phyloP scores from a whole-genome alignment of 768 basidiomycete genomes.

The Kondoa malvinella region DNA sequence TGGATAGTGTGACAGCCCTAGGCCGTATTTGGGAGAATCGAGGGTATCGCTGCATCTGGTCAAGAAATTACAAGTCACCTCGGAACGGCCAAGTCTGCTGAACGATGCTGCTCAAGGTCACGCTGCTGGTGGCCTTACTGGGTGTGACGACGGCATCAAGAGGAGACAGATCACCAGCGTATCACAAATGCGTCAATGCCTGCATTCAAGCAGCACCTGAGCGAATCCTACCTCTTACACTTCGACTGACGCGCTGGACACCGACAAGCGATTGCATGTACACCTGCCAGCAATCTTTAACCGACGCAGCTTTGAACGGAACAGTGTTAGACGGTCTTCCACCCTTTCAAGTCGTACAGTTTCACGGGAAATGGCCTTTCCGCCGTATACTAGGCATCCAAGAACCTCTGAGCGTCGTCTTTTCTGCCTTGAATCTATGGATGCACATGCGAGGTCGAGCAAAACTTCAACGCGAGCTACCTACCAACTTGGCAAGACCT shows the following conservation, averaged over 20 bases:
- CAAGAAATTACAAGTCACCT: no score
- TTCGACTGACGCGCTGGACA: constrained; percentile 64
- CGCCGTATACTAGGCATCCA: constrained; percentile 74
- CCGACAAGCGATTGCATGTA: constrained; percentile 81
- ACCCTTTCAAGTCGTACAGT: constrained; percentile 44
- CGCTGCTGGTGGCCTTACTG: no score
- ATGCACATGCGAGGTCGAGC: constrained; percentile 49
- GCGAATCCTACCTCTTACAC: constrained; percentile 38
- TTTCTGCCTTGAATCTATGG: constrained; percentile 71
- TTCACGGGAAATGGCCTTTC: constrained; percentile 96
- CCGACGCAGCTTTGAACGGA: constrained; percentile 36
- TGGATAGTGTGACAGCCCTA: no score
- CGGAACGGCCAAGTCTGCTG: no score
- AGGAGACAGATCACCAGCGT: constrained; percentile 46
- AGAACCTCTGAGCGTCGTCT: constrained; percentile 79
- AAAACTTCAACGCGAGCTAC: constrained; percentile 32
- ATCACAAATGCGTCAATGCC: constrained; percentile 39
- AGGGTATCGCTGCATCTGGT: no score
- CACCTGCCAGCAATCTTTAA: constrained; percentile 51
- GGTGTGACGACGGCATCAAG: no score
- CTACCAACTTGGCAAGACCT: not conserved
- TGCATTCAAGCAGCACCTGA: constrained; percentile 37
- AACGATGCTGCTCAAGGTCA: no score
- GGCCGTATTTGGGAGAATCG: no score
- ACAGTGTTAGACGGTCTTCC: constrained; percentile 23